Evolutionary conservation across 345 rosid species (phyloP), one percentile per base, ranked within the genome.

Genomic region (Sisymbrium altissimum): DNA sequence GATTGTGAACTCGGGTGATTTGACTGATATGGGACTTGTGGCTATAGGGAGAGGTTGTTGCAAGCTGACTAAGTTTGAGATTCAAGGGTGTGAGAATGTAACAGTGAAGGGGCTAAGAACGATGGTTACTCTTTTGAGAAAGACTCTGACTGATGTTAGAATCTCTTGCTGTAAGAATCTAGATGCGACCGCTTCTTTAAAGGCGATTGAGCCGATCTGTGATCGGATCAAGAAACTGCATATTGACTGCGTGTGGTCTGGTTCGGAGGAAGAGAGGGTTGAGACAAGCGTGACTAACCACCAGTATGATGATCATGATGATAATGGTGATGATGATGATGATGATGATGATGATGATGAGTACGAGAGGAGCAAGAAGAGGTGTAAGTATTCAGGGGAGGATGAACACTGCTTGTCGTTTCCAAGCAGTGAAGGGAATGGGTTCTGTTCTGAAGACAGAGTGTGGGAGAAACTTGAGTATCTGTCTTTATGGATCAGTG

Each of bases 241-340:
- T 70, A 80, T 95, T 1, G 99, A 95, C 56, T 95, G 98, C 11
- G 80, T 92, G 2, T 90, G 99, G 99, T 81, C 82, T 66, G 80
- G 77, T 25, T 48, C 77, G 45, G 84, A 78, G 17, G 84, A 61
- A 29, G 68, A 41, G 21, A 36, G 17, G 9, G 77, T 15, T 29
- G 72, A 55, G 59, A 21, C 64, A 7, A 77, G 77, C 12, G 9
- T 58, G 61, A 3, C 69, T 52, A 27, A 27, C 30, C 13, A 48
- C 10, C 45, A 39, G 8, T 27, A 27, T 27, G 52, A 54, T 29
- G 72, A 44, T 9, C n/a, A n/a, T n/a, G n/a, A n/a, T n/a, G n/a
- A n/a, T n/a, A n/a, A n/a, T n/a, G n/a, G n/a, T n/a, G n/a, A n/a
- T n/a, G n/a, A 1, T 23, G 3, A 27, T 27, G 52, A 43, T 29